These are phyloP conservation scores for Ephemerocybe angulata DNA, from an alignment of 768 basidiomycete genomes.

Conservation along the genomic window DNA sequence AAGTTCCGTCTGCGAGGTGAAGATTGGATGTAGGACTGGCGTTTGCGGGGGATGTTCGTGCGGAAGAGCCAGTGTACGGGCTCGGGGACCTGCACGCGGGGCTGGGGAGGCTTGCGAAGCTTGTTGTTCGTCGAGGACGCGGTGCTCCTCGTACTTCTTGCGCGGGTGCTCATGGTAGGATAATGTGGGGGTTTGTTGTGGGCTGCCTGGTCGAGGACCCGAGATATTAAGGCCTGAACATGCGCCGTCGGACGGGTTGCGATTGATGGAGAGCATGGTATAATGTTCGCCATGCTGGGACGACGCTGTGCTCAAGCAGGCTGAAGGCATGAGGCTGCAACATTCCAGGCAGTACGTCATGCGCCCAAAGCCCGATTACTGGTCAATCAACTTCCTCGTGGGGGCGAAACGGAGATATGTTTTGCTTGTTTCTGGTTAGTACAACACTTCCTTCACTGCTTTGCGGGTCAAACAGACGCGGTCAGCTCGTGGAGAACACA, in stretches of 20 bases:
- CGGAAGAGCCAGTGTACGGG: constrained; percentile 74
- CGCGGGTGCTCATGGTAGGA: constrained; percentile 12
- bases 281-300: constrained; percentile 9
- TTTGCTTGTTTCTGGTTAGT: too few relatives aligned
- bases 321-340: constrained; percentile 7
- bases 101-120: constrained; percentile 18
- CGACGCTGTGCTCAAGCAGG: constrained; percentile 2
- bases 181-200: constrained; percentile 4
- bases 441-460: too few relatives aligned
- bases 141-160: constrained; percentile 12
- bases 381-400: neutral
- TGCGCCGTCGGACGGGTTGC: constrained; percentile 1
- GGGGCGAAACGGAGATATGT: neutral
- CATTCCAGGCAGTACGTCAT: neutral
- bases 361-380: neutral
- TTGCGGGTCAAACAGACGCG: too few relatives aligned
- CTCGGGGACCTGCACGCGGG: constrained; percentile 19
- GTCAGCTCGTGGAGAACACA: too few relatives aligned
- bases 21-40: constrained; percentile 54
- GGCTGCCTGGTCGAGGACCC: constrained; percentile 3
- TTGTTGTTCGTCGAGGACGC: constrained; percentile 20
- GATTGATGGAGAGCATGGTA: constrained; percentile 7
- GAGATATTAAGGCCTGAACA: constrained; percentile 17
- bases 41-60: constrained; percentile 65
- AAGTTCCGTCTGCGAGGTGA: constrained; percentile 67